Conservation (phyloP, 495 filamentous ascomycete genomes). For the Hypoxylon fragiforme region DNA sequence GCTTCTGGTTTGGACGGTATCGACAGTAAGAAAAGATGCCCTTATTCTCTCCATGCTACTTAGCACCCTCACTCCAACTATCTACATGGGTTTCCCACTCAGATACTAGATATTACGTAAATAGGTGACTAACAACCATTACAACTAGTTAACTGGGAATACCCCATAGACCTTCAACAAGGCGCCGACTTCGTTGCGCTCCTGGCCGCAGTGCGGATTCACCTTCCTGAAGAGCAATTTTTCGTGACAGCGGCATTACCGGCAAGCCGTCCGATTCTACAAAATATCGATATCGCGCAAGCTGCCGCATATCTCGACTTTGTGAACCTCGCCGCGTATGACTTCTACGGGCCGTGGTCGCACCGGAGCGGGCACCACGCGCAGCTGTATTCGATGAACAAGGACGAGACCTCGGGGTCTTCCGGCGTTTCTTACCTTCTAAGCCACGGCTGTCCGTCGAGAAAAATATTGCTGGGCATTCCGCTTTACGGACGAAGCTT, state of each 20-base stretch:
- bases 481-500: conserved; percentile 85
- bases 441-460: conserved; percentile 65
- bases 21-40: conserved; percentile 73
- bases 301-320: conserved; percentile 72
- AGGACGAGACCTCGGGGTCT: conserved; percentile 64
- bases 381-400: conserved; percentile 68
- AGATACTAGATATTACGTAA: conserved; percentile 5
- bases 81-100: conserved; percentile 2
- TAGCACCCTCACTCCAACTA: too few relatives aligned
- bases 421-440: conserved; percentile 68
- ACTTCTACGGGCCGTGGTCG: conserved; percentile 83
- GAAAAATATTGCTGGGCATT: conserved; percentile 79
- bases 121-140: conserved; percentile 6
- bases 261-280: conserved; percentile 72
- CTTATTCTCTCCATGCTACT: not conserved
- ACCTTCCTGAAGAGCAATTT: conserved; percentile 73
- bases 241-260: conserved; percentile 80
- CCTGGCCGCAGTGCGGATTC: conserved; percentile 67
- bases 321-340: conserved; percentile 84
- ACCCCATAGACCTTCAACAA: conserved; percentile 69
- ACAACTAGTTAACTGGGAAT: conserved; percentile 80
- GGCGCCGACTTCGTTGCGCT: conserved; percentile 75
- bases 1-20: conserved; percentile 81
- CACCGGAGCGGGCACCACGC: conserved; percentile 73
- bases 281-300: conserved; percentile 71